These are phyloP conservation scores for Ascobolus immersus DNA, from an alignment of 495 filamentous ascomycete species.

Conservation along the genomic window DNA sequence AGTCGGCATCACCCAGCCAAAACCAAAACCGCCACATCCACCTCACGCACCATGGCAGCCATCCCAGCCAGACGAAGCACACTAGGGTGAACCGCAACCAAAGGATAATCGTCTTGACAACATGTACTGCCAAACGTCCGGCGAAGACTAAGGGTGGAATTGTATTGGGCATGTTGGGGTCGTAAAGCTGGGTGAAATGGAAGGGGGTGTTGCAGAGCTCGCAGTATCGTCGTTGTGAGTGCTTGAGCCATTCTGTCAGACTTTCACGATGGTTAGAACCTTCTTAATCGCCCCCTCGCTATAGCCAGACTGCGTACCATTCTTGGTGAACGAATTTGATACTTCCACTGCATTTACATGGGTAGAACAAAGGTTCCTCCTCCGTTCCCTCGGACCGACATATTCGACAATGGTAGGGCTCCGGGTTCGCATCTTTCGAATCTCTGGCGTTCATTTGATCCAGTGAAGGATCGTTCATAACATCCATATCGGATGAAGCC, in stretches of 20 bases:
- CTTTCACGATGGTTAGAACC: slow-evolving; percentile 4
- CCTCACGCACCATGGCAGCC: slow-evolving; percentile 74
- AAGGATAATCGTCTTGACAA: slow-evolving; percentile 38
- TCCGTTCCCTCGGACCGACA: slow-evolving; percentile 66
- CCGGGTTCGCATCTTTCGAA: slow-evolving; percentile 14
- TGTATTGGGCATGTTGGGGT: slow-evolving; percentile 64
- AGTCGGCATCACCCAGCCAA: slow-evolving; percentile 84
- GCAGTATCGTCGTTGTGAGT: slow-evolving; percentile 97
- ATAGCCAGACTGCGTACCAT: slow-evolving; percentile 27
- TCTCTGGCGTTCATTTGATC: slow-evolving; percentile 20
- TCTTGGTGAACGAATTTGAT: slow-evolving; percentile 97
- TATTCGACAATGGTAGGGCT: slow-evolving; percentile 74
- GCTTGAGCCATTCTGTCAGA: slow-evolving; percentile 90
- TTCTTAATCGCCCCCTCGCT: not conserved
- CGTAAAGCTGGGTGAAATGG: slow-evolving; percentile 91
- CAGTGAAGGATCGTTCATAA: slow-evolving; percentile 46
- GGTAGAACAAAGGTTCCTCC: slow-evolving; percentile 84
- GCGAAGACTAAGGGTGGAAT: slow-evolving; percentile 60
- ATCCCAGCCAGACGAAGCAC: slow-evolving; percentile 60
- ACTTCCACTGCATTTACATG: slow-evolving; percentile 93
- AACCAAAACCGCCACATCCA: slow-evolving; percentile 78
- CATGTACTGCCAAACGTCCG: slow-evolving; percentile 45
- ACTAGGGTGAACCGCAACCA: slow-evolving; percentile 61
- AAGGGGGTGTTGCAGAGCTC: slow-evolving; percentile 97
- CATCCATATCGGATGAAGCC: slow-evolving; percentile 21